phyloP scores from a whole-genome alignment of 2,329 filamentous ascomycete genomes.

The Akanthomyces uredinophilus region DNA sequence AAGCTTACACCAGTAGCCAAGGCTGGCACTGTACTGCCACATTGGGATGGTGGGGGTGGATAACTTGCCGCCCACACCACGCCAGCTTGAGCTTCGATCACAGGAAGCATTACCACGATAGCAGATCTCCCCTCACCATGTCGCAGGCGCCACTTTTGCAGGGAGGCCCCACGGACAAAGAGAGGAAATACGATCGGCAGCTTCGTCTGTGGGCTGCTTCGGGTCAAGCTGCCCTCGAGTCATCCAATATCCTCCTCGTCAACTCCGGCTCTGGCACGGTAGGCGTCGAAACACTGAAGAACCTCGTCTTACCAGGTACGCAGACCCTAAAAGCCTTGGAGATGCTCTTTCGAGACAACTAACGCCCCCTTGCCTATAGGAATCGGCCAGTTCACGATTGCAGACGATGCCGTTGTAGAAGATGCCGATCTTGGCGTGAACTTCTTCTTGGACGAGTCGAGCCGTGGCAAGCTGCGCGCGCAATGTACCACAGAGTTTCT shows the following conservation, averaged over 20 bases:
- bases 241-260: slow-evolving; percentile 83
- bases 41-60: slow-evolving; percentile 3
- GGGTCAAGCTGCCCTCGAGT: slow-evolving; percentile 84
- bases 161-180: slow-evolving; percentile 53
- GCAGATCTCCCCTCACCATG: slow-evolving; percentile 18
- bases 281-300: slow-evolving; percentile 89
- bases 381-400: slow-evolving; percentile 86
- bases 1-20: background rate
- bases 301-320: slow-evolving; percentile 82
- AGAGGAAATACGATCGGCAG: slow-evolving; percentile 88
- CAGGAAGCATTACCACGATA: background rate
- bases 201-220: slow-evolving; percentile 91
- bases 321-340: background rate
- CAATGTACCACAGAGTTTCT: slow-evolving; percentile 72
- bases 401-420: slow-evolving; percentile 70
- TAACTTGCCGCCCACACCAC: background rate
- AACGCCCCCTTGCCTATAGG: slow-evolving; percentile 39
- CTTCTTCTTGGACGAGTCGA: slow-evolving; percentile 84
- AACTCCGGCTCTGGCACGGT: slow-evolving; percentile 84
- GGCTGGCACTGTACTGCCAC: slow-evolving; percentile 1
- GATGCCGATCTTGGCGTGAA: slow-evolving; percentile 89
- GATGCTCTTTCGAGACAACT: background rate
- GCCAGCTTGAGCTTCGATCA: background rate
- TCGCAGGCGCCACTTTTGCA: slow-evolving; percentile 31
- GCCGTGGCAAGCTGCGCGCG: slow-evolving; percentile 71